Percentiles rank a stretch among this genome's conserved stretches.
Conservation (phyloP, 2,329 filamentous ascomycete species). For the Immersiporthe knoxdaviesiana region DNA sequence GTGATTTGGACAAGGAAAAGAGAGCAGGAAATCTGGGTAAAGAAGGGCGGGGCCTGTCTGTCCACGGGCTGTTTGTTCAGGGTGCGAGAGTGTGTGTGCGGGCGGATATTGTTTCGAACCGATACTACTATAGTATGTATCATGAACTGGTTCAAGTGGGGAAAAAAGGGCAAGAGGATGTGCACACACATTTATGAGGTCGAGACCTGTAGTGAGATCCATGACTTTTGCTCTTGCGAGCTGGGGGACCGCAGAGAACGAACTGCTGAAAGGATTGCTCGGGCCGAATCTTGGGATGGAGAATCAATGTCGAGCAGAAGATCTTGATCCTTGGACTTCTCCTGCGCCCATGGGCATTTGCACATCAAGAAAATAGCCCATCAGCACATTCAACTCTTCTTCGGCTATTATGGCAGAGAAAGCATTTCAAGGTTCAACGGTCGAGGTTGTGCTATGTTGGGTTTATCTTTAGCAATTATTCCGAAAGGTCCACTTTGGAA, state of each 20-base stretch:
- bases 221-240: not conserved
- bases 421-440: not conserved
- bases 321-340: no score
- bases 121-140: not conserved
- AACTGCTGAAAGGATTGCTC: not conserved
- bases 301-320: not conserved
- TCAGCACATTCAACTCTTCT: no score
- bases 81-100: not conserved
- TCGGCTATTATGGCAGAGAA: not conserved
- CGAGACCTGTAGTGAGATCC: not conserved
- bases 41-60: not conserved
- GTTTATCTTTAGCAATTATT: conserved; percentile 7
- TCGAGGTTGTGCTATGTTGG: conserved; percentile 1
- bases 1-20: no score
- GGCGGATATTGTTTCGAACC: not conserved
- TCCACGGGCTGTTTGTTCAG: not conserved
- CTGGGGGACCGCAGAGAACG: no score
- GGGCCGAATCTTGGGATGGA: not conserved
- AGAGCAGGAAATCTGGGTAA: not conserved
- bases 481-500: conserved; percentile 1
- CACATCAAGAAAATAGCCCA: no score
- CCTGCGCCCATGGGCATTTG: no score
- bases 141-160: not conserved
- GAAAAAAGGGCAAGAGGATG: no score
- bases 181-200: not conserved